Base-by-base conservation (phyloP, 345 rosid genomes). In the Luvunga scandens region DNA sequence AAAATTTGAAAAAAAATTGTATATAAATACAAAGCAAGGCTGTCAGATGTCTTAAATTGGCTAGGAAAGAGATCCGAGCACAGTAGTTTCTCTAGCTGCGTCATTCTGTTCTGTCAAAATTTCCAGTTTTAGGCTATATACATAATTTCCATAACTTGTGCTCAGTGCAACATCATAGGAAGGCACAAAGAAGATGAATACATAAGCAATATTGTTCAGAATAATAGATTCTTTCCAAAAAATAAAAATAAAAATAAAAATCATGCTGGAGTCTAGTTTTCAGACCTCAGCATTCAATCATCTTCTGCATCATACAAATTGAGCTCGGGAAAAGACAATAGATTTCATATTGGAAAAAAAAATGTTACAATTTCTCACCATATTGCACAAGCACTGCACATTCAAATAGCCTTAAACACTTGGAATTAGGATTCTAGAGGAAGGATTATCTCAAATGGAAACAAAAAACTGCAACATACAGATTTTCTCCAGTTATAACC, bases 291-390 rank as follows among this genome's bases (percentile, higher is more conserved):
- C 13, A 66, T 19, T 66, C 25, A 25, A 69, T 53, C 74, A 30
- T 30, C 62, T 53, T 55, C 73, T 18, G 50, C 18, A 45, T 12
- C 73, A 69, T 71, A 1, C 30, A 71, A 71, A 72, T 34, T 22
- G 36, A 72, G 4, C 65, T 14, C 33, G 5, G 27, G 72, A 5
- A 14, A 53, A 19, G 28, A 33, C 30, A 27, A 61, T 53, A 36
- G 28, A 71, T 78, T 82, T 67, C 69, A 68, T 53, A 16, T 68
- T 48, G 3, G 53, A 36, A 67, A 80, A 62, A 36, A 61, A 79
- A 66, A 82, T 83, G 78, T 66, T 79, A 77, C 87, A 79, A 57
- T 57, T 57, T 70, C 81, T 30, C 33, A 66, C 77, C 50, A 69
- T 45, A 36, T 64, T 34, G 79, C 67, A 73, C 66, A 55, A 75